Conservation (phyloP, 1,284 basidiomycete species). For the Neolentinus lepideus region DNA sequence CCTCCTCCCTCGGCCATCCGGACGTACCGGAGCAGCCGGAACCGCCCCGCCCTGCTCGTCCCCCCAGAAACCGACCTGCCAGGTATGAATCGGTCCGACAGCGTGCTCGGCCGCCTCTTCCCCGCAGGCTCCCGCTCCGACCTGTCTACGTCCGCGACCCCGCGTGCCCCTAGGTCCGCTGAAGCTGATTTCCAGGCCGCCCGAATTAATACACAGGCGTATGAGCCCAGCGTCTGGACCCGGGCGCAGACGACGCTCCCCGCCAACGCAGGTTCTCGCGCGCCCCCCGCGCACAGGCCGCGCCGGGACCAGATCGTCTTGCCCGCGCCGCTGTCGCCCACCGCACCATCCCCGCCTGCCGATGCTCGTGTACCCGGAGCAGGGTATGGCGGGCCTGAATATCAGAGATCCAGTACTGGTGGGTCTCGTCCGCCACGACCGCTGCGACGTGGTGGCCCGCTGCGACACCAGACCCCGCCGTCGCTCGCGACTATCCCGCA, state of each 20-base stretch:
- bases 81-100: slow-evolving; percentile 17
- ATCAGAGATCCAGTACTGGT: no score
- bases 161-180: no score
- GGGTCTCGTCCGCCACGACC: neutral
- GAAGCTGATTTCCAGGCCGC: neutral
- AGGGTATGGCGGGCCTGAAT: no score
- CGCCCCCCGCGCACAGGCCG: neutral
- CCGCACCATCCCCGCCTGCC: neutral
- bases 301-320: neutral
- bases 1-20: slow-evolving; percentile 31
- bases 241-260: no score
- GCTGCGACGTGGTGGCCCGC: neutral
- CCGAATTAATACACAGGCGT: neutral
- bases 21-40: slow-evolving; percentile 21
- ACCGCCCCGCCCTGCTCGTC: neutral
- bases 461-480: neutral
- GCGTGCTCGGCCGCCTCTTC: slow-evolving; percentile 22
- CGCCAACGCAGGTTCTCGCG: neutral
- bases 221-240: no score
- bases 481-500: neutral
- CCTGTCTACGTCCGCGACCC: neutral
- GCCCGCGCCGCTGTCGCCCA: neutral
- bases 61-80: no score
- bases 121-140: slow-evolving; percentile 1
- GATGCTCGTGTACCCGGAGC: neutral